These are phyloP conservation scores for Bipolaris bicolor DNA, from an alignment of 2,329 filamentous ascomycete species.

Conservation along the genomic window DNA sequence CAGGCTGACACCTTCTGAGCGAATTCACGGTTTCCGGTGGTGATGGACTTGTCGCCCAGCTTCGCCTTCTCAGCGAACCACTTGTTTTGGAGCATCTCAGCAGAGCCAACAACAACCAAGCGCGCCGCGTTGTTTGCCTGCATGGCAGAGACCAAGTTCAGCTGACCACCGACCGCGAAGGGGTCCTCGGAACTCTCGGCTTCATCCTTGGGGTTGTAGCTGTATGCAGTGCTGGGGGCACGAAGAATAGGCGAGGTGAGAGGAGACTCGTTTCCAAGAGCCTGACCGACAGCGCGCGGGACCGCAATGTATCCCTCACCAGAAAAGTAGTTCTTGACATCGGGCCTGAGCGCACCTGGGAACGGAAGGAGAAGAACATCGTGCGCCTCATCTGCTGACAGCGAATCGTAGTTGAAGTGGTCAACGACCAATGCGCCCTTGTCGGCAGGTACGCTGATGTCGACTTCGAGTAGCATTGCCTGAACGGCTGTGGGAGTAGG, in stretches of 20 bases:
- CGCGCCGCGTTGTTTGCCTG: slow-evolving; percentile 95
- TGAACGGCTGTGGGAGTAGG: slow-evolving; percentile 75
- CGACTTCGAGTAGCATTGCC: slow-evolving; percentile 83
- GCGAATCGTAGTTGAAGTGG: slow-evolving; percentile 90
- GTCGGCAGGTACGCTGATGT: slow-evolving; percentile 85
- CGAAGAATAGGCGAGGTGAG: slow-evolving; percentile 82
- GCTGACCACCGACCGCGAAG: slow-evolving; percentile 82
- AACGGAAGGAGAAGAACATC: slow-evolving; percentile 82
- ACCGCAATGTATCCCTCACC: slow-evolving; percentile 77
- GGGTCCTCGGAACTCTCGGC: slow-evolving; percentile 74
- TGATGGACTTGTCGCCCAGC: slow-evolving; percentile 60
- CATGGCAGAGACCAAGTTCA: slow-evolving; percentile 81
- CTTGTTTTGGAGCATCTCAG: slow-evolving; percentile 83
- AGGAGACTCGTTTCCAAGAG: slow-evolving; percentile 75
- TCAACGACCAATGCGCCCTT: slow-evolving; percentile 86
- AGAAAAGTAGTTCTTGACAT: slow-evolving; percentile 78
- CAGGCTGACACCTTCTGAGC: slow-evolving; percentile 86
- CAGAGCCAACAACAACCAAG: slow-evolving; percentile 81
- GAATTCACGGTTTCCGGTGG: slow-evolving; percentile 83
- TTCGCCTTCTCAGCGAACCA: slow-evolving; percentile 84
- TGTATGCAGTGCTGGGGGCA: slow-evolving; percentile 85
- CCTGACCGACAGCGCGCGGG: slow-evolving; percentile 79
- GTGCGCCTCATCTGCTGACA: slow-evolving; percentile 79
- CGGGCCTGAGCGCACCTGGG: slow-evolving; percentile 68
- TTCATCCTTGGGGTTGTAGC: slow-evolving; percentile 92